Percentiles rank a stretch among this genome's conserved stretches.
phyloP scores from a whole-genome alignment of 192 early-diverging fungal species.

The Gonapodya prolifera region DNA sequence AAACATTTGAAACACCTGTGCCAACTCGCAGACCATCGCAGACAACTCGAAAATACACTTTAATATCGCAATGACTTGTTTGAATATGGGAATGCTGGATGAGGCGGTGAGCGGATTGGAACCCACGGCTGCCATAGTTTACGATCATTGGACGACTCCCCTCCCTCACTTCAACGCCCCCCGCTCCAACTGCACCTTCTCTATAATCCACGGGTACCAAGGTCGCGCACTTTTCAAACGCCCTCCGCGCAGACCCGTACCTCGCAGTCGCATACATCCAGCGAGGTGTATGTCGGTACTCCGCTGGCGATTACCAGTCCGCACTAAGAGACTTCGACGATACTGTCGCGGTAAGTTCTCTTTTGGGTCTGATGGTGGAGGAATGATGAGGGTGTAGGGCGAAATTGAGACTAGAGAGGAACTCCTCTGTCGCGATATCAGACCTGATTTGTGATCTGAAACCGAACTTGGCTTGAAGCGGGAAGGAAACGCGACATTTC shows the following conservation, averaged over 20 bases:
- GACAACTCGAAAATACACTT: conserved; percentile 92
- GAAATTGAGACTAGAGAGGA: too few relatives aligned
- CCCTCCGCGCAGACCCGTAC: conserved; percentile 49
- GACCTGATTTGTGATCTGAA: too few relatives aligned
- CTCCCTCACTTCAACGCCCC: neutral
- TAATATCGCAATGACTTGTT: conserved; percentile 77
- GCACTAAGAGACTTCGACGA: conserved; percentile 71
- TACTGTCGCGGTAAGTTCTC: conserved; percentile 52
- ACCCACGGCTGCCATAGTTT: too few relatives aligned
- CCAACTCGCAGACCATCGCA: conserved; percentile 50
- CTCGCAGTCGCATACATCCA: conserved; percentile 88
- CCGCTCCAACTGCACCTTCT: neutral
- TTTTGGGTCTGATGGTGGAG: too few relatives aligned
- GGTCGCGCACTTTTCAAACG: neutral
- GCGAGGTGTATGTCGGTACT: conserved; percentile 74
- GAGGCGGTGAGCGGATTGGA: conserved; percentile 79
- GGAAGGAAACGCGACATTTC: neutral
- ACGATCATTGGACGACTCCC: too few relatives aligned
- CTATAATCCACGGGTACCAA: neutral
- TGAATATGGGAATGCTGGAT: conserved; percentile 57
- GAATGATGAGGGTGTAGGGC: too few relatives aligned
- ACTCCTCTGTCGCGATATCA: too few relatives aligned
- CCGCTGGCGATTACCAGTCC: conserved; percentile 47
- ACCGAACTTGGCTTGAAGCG: too few relatives aligned
- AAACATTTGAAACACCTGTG: conserved; percentile 5